phyloP scores from a whole-genome alignment of 148 eudicot species.

The Chenopodium quinoa region DNA sequence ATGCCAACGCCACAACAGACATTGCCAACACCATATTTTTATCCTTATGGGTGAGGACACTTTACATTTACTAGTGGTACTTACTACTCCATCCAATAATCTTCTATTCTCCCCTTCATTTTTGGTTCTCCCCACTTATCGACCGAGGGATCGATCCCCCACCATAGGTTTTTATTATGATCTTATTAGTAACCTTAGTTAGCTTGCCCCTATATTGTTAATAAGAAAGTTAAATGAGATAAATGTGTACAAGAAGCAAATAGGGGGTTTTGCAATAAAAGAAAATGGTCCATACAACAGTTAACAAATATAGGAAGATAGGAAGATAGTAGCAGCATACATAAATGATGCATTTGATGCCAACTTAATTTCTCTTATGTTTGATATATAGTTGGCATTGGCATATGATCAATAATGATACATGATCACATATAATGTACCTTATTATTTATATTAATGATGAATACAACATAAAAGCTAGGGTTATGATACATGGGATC shows the following conservation, averaged over 20 bases:
- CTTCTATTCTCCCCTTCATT: not conserved
- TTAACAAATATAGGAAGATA: constrained; percentile 2
- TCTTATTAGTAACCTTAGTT: not conserved
- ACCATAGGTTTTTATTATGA: not conserved
- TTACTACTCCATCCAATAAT: not conserved
- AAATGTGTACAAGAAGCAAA: not conserved
- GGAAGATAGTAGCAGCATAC: constrained; percentile 12
- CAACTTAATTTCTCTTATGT: constrained; percentile 5
- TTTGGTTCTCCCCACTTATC: not conserved
- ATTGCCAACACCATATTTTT: constrained; percentile 54
- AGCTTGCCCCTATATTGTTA: not conserved
- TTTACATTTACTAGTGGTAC: constrained; percentile 12
- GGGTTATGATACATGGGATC: too few species aligned
- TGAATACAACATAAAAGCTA: not conserved
- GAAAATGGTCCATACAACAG: constrained; percentile 28
- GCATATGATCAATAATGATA: constrained; percentile 12
- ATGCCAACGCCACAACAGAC: constrained; percentile 52
- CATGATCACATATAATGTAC: not conserved
- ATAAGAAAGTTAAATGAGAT: not conserved
- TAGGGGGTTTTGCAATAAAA: not conserved
- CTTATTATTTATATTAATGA: not conserved
- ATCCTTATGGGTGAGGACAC: constrained; percentile 74
- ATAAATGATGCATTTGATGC: constrained; percentile 26
- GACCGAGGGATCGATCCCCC: not conserved
- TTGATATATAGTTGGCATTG: constrained; percentile 12